phyloP scores from a whole-genome alignment of 495 filamentous ascomycete genomes.

The Penicillium coffeae region DNA sequence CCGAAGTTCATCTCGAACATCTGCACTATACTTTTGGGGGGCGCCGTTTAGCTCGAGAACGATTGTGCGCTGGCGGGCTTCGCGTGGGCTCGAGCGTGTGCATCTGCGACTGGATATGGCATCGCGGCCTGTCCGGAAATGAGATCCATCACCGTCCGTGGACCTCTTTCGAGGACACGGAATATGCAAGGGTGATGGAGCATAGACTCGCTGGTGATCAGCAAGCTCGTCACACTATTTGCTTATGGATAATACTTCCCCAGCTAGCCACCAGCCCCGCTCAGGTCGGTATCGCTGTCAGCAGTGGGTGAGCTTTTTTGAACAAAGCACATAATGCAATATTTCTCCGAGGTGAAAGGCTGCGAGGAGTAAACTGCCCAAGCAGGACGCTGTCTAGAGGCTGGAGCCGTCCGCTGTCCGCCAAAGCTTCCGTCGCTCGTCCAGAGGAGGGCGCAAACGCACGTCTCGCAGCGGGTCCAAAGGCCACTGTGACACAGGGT shows the following conservation, averaged over 20 bases:
- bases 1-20: too few species aligned
- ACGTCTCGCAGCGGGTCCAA: constrained; percentile 14
- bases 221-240: neutral
- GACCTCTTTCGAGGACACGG: neutral
- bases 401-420: too few species aligned
- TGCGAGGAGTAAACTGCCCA: too few species aligned
- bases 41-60: too few species aligned
- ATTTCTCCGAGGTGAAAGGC: too few species aligned
- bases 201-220: neutral
- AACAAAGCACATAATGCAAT: too few species aligned
- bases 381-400: neutral
- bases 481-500: too few species aligned
- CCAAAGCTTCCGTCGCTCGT: too few species aligned
- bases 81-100: too few species aligned
- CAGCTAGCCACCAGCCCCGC: neutral
- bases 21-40: too few species aligned
- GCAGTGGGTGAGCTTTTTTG: too few species aligned
- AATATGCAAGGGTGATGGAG: neutral
- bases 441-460: constrained; percentile 16
- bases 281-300: neutral
- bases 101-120: neutral
- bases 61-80: neutral
- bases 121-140: neutral
- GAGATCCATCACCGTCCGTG: neutral
- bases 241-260: neutral